Evolutionary conservation across 2,329 filamentous ascomycete species (phyloP), one percentile per base, ranked within the genome.

Genomic region (Aspergillus proliferans): DNA sequence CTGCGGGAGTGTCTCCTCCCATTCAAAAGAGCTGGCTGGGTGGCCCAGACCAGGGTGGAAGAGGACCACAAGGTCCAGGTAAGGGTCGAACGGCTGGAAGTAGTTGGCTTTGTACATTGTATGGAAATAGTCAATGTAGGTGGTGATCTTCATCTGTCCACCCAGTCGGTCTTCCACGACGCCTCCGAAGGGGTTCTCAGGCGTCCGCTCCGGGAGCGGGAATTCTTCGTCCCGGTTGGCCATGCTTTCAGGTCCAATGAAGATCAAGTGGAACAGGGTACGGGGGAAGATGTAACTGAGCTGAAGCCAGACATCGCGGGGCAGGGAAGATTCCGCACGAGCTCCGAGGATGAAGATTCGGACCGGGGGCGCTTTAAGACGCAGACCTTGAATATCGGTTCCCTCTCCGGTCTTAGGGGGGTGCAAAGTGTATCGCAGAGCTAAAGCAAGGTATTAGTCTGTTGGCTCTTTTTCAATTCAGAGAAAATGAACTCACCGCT

Each of bases 21-120:
- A 98, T 69, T 98, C 93, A 62, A 95, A 88, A 46, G 87, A 88
- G 63, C 86, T 92, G 12, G 91, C 89, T 0, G 94, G 91, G 68
- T 98, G 93, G 10, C 93, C 94, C 15, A 98, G 80, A 7, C 94
- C 94, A 0, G 94, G 94, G 64, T 98, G 94, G 78, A 97, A 98
- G 46, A 96, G 80, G 62, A 98, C 84, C 65, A 98, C 95, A 70
- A 88, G 93, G 75, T 98, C 93, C 69, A 98, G 95, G 74, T 98
- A 98, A 1, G 93, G 93, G 66, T 98, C 93, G 66, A 94, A 96
- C 0, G 94, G 93, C 50, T 87, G 83, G 73, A 97, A 98, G 65
- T 91, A 81, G 43, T 89, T 86, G 0, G 92, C 87, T 66, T 90
- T 83, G 73, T 98, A 92, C 59, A 98, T 82, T 2, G 88, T 97